Base-by-base conservation (phyloP, 371 early-diverging fungal species). In the Catenaria anguillulae region DNA sequence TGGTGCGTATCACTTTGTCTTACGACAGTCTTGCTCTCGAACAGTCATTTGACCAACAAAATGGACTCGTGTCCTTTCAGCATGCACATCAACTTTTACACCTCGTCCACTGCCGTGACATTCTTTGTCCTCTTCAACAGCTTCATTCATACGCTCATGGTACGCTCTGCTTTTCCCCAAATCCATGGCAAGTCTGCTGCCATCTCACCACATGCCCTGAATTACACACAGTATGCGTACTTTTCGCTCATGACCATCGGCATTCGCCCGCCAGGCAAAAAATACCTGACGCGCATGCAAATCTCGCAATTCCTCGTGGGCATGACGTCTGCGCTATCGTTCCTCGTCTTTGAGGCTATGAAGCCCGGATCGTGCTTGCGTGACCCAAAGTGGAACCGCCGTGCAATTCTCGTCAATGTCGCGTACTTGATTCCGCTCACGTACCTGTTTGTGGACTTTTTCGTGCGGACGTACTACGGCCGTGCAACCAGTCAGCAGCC, bases 251-350 rank as follows among this genome's bases (percentile, higher is more conserved):
- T 89, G 21, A 83, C 81, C 31, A 64, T 87, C 31, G 89, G 89
- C 31, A 67, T 87, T 45, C 80, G 78, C 64, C 89, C 88, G 35
- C 89, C 87, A 13, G 84, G 86, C 62, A 91, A 92, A 74, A 81
- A 84, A 66, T 83, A 85, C 68, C 73, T 92, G 64, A 91, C 91
- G 26, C 75, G 79, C 50, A 82, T 88, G 76, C 91, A 92, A 71
- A 89, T 92, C 68, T 78, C 84, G 48, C 92, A 92, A 73, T 92
- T 92, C 76, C 63, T 90, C 45, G 74, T 89, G 60, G 92, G 91
- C 56, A 81, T 78, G 63, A 63, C 84, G 42, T 63, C 86, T 50
- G 87, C 88, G 52, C 63, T 74, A 66, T 74, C 79, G 55, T 89
- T 88, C 55, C 69, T 88, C 65, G 75, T 84, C 12, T 80, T 84